Percentiles rank a stretch among this genome's conserved stretches.
These are phyloP conservation scores for Trichophyton benhamiae DNA, from an alignment of 2,329 filamentous ascomycete genomes.

Conservation along the genomic window DNA sequence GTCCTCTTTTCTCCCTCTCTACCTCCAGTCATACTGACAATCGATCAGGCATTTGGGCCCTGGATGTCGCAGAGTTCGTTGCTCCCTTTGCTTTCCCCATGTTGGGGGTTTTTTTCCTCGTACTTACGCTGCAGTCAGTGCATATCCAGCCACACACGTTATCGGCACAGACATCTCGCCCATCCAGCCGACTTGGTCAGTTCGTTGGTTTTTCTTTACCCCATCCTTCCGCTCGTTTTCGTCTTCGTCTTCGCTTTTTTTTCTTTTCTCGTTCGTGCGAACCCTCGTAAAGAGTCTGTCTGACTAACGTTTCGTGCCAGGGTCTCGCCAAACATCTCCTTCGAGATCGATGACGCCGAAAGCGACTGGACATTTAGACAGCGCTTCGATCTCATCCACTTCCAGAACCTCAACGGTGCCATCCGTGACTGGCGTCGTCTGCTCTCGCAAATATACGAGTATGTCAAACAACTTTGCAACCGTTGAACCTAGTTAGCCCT, in stretches of 20 bases:
- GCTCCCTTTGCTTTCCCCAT: neutral
- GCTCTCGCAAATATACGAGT: conserved; percentile 30
- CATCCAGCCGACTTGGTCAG: conserved; percentile 15
- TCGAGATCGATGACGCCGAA: conserved; percentile 23
- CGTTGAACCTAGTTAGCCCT: neutral
- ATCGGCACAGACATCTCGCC: conserved; percentile 14
- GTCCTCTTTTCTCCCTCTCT: neutral
- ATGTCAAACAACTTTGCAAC: neutral
- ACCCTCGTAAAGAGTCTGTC: neutral
- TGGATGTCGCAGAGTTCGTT: conserved; percentile 14
- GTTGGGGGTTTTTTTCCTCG: neutral
- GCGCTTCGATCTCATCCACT: conserved; percentile 22
- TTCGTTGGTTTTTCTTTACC: neutral
- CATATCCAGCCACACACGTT: conserved; percentile 7
- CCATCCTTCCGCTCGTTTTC: neutral
- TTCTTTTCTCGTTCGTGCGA: neutral
- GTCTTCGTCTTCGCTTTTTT: neutral
- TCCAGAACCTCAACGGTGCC: conserved; percentile 18
- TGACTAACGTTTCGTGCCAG: conserved; percentile 9
- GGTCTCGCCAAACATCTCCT: conserved; percentile 21
- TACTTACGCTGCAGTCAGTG: conserved; percentile 3
- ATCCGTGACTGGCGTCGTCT: conserved; percentile 17
- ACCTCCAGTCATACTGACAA: neutral
- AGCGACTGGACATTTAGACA: conserved; percentile 17
- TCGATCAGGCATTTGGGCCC: conserved; percentile 12